These are phyloP conservation scores for Celoporthe dispersa DNA, from an alignment of 2,329 filamentous ascomycete species.

Conservation along the genomic window DNA sequence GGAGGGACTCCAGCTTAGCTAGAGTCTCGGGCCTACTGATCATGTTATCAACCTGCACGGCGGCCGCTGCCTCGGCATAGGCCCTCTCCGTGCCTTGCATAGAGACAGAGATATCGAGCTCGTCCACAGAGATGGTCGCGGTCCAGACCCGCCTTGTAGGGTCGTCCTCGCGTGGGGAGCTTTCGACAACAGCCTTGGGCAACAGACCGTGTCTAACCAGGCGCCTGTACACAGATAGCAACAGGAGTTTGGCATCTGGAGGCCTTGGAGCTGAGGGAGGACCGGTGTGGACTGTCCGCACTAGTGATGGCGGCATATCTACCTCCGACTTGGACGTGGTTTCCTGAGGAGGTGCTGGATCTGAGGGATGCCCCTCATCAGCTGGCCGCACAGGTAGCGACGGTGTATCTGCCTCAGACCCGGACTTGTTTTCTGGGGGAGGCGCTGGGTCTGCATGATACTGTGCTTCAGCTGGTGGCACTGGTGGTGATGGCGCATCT, in stretches of 20 bases:
- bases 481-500: too few relatives aligned
- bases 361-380: too few relatives aligned
- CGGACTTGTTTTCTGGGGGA: too few relatives aligned
- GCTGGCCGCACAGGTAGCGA: too few relatives aligned
- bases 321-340: not conserved
- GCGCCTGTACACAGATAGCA: not conserved
- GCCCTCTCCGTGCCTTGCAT: not conserved
- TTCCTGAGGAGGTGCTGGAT: not conserved
- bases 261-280: not conserved
- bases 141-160: not conserved
- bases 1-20: not conserved
- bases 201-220: slow-evolving; percentile 11
- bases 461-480: too few relatives aligned
- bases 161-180: not conserved
- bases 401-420: too few relatives aligned
- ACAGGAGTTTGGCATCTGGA: not conserved
- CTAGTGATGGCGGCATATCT: not conserved
- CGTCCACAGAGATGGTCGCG: slow-evolving; percentile 7
- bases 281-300: not conserved
- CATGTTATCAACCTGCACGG: slow-evolving; percentile 10
- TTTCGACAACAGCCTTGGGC: slow-evolving; percentile 1
- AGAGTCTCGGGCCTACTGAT: not conserved
- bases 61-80: slow-evolving; percentile 18
- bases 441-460: too few relatives aligned
- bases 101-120: slow-evolving; percentile 9